A percentile compares a stretch with the other conserved stretches of the same genome.
Evolutionary conservation across 2,329 filamentous ascomycete genomes (phyloP).

Genomic region (Trichocomaceae sp.): DNA sequence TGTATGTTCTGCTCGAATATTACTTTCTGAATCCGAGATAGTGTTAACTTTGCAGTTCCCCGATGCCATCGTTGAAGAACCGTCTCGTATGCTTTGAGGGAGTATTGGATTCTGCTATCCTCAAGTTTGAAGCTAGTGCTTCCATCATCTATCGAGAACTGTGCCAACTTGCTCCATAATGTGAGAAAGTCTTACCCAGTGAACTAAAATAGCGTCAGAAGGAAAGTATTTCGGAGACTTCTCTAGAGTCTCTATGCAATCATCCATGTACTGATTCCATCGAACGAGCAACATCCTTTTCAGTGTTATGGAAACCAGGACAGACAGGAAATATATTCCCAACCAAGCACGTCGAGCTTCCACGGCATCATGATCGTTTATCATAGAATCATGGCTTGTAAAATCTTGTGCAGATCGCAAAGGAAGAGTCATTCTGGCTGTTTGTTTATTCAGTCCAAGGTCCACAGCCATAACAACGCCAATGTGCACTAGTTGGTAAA

Average conservation of each 20-base stretch:
- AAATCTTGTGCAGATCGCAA: too few species aligned
- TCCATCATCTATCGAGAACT: background rate
- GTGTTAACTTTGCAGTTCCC: background rate
- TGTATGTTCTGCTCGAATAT: background rate
- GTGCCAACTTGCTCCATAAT: slow-evolving; percentile 4
- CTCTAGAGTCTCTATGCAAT: background rate
- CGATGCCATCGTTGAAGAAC: background rate
- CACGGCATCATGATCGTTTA: too few species aligned
- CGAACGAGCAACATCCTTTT: background rate
- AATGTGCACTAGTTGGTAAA: slow-evolving; percentile 2
- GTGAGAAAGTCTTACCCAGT: background rate
- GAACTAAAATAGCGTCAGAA: background rate
- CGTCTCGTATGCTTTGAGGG: slow-evolving; percentile 1
- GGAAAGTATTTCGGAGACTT: background rate
- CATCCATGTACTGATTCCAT: slow-evolving; percentile 1
- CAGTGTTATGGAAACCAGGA: background rate
- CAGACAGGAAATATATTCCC: too few species aligned
- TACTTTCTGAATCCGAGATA: background rate
- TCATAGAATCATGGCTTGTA: too few species aligned
- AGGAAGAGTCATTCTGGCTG: background rate
- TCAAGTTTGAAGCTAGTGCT: background rate
- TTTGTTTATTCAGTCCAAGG: background rate
- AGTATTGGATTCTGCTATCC: background rate
- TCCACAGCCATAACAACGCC: background rate
- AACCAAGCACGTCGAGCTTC: too few species aligned